A percentile compares a stretch with the other conserved stretches of the same genome.
Evolutionary conservation across 306 rosid species (phyloP).

Genomic region (Quercus engelmannii): DNA sequence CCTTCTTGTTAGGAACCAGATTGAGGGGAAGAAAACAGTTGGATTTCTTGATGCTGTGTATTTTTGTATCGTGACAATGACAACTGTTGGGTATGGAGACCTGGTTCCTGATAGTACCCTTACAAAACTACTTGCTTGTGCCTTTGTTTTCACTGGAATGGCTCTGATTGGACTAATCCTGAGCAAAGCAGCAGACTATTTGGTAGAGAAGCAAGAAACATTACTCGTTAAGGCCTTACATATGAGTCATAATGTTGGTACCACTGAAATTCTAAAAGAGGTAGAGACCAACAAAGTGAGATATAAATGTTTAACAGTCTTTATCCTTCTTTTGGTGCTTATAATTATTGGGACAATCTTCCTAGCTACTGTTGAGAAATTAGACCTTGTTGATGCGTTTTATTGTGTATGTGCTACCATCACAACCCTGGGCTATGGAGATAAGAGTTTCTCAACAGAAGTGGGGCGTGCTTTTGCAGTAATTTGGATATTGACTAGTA

Average conservation of each 20-base stretch:
- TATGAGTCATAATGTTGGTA: background rate
- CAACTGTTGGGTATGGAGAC: constrained; percentile 7
- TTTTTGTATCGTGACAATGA: constrained; percentile 5
- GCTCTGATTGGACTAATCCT: background rate
- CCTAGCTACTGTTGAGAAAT: constrained; percentile 3
- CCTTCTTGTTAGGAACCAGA: background rate
- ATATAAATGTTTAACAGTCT: background rate
- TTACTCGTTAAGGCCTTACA: background rate
- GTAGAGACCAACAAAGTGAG: background rate
- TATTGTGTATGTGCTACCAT: background rate
- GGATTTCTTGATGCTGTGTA: constrained; percentile 5
- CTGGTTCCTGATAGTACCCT: background rate
- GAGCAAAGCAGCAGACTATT: constrained; percentile 6
- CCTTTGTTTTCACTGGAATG: constrained; percentile 6
- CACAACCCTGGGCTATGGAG: constrained; percentile 43
- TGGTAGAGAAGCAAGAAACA: constrained; percentile 3
- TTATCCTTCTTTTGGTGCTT: background rate
- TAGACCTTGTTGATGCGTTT: constrained; percentile 5
- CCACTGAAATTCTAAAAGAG: background rate
- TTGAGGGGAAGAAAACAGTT: background rate
- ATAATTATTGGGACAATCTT: constrained; percentile 1
- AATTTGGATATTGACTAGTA: constrained; percentile 76
- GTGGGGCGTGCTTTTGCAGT: constrained; percentile 74
- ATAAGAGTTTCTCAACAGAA: constrained; percentile 77
- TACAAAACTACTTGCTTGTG: constrained; percentile 3